phyloP scores from a whole-genome alignment of 176 grass and related monocot genomes.

The Cymbopogon citratus region DNA sequence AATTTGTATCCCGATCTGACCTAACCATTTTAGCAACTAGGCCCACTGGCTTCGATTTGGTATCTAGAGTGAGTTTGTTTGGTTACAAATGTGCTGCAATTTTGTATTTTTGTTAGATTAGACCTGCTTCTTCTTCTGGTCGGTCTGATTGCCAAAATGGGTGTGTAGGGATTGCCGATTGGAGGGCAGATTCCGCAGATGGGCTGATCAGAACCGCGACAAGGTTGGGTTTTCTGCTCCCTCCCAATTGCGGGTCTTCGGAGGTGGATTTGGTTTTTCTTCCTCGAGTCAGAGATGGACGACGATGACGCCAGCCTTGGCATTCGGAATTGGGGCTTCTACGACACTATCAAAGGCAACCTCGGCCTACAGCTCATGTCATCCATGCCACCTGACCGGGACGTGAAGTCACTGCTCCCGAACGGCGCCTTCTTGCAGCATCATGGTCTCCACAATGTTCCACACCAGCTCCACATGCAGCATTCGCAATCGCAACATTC shows the following conservation, averaged over 20 bases:
- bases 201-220: constrained; percentile 30
- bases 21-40: not conserved
- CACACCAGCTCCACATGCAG: constrained; percentile 18
- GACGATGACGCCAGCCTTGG: constrained; percentile 55
- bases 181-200: constrained; percentile 20
- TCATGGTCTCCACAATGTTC: constrained; percentile 28
- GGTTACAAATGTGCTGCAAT: not conserved
- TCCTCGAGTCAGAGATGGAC: constrained; percentile 42
- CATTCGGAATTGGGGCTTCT: constrained; percentile 85
- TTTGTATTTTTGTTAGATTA: not conserved
- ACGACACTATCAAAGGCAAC: constrained; percentile 65
- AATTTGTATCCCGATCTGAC: not conserved
- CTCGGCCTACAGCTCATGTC: constrained; percentile 83
- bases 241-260: not conserved
- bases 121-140: not conserved
- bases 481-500: constrained; percentile 34
- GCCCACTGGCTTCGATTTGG: not conserved
- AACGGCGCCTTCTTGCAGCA: constrained; percentile 41
- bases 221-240: not conserved
- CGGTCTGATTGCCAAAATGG: constrained; percentile 12
- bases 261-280: constrained; percentile 24
- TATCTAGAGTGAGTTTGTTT: constrained; percentile 26
- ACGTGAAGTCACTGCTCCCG: constrained; percentile 52
- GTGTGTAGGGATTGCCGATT: constrained; percentile 19
- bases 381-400: constrained; percentile 40